Conservation (phyloP, 2,329 filamentous ascomycete species). For the Neobulgaria alba region DNA sequence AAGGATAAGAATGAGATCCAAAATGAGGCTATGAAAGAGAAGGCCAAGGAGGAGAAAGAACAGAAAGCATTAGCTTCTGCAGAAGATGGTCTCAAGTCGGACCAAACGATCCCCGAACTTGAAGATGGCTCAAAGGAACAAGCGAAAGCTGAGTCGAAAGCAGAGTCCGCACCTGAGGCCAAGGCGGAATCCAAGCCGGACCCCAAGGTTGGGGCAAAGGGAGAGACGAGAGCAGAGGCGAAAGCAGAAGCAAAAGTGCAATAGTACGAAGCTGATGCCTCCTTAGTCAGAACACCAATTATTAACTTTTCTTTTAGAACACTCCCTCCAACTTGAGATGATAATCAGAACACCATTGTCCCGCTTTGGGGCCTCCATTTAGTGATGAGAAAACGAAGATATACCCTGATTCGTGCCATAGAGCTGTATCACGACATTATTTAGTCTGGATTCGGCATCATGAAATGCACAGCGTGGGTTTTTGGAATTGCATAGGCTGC, state of each 20-base stretch:
- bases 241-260: constrained; percentile 3
- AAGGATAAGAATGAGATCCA: constrained; percentile 78
- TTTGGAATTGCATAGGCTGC: constrained; percentile 13
- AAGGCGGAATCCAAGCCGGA: constrained; percentile 5
- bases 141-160: constrained; percentile 7
- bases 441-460: constrained; percentile 1
- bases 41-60: constrained; percentile 33
- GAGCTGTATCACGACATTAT: constrained; percentile 8
- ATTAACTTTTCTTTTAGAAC: too few species aligned
- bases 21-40: constrained; percentile 53
- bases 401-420: background rate
- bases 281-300: too few species aligned
- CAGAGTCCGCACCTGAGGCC: constrained; percentile 2
- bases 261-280: too few species aligned
- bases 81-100: constrained; percentile 1
- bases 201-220: constrained; percentile 8
- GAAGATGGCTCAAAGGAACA: constrained; percentile 4
- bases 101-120: constrained; percentile 1
- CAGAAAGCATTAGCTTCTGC: constrained; percentile 12
- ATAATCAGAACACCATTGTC: too few species aligned
- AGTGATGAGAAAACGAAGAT: background rate
- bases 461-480: constrained; percentile 5
- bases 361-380: background rate
- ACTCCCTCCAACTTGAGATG: too few species aligned
- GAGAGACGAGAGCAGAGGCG: constrained; percentile 1